Conservation (phyloP, 2,329 filamentous ascomycete species). For the Colletotrichum sp. region DNA sequence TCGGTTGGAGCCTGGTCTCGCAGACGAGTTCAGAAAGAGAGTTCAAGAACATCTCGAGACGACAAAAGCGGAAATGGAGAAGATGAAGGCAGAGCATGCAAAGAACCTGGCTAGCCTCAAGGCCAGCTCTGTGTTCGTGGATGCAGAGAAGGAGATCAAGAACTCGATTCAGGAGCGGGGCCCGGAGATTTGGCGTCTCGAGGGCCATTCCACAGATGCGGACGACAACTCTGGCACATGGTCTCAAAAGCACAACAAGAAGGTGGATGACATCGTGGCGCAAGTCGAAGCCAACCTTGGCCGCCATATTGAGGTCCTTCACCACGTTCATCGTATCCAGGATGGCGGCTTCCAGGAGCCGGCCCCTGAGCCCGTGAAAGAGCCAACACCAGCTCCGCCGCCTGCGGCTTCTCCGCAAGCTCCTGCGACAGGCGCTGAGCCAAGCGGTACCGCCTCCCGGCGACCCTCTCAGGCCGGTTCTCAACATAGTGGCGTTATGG, state of each 20-base stretch:
- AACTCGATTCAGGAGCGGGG: constrained; percentile 65
- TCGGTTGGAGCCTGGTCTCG: constrained; percentile 75
- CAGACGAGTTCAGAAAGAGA: constrained; percentile 83
- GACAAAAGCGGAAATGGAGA: constrained; percentile 81
- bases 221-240: constrained; percentile 44
- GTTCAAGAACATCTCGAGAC: constrained; percentile 74
- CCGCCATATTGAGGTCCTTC: constrained; percentile 67
- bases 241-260: constrained; percentile 52
- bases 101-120: constrained; percentile 77
- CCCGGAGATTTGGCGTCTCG: constrained; percentile 67
- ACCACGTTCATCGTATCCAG: constrained; percentile 73
- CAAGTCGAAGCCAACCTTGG: constrained; percentile 76
- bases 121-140: constrained; percentile 70
- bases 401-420: constrained; percentile 4
- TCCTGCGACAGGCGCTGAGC: constrained; percentile 22
- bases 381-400: constrained; percentile 29
- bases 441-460: constrained; percentile 44
- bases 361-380: constrained; percentile 46
- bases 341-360: constrained; percentile 78
- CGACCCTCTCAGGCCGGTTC: constrained; percentile 61
- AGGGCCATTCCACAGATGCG: constrained; percentile 53
- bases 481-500: constrained; percentile 58
- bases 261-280: constrained; percentile 74
- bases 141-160: constrained; percentile 78
- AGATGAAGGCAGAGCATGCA: constrained; percentile 80